phyloP scores from a whole-genome alignment of 108 stramenopile species.

The Discostella pseudostelligera region DNA sequence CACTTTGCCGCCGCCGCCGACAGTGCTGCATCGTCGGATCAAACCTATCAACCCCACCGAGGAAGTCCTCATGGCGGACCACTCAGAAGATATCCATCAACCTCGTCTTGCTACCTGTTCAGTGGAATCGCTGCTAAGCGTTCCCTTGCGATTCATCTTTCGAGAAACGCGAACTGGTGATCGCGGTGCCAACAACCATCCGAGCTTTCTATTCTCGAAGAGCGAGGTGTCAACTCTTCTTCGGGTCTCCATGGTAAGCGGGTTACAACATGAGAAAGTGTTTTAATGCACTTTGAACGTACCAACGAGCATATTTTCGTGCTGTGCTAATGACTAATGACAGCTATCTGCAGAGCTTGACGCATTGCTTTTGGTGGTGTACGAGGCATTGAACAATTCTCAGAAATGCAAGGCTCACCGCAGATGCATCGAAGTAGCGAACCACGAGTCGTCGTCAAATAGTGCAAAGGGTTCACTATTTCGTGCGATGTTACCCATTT shows the following conservation, averaged over 20 bases:
- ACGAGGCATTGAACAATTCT: conserved; percentile 30
- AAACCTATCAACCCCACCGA: not conserved
- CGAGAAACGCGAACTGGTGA: conserved; percentile 36
- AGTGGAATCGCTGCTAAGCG: conserved; percentile 22
- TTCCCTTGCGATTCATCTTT: conserved; percentile 34
- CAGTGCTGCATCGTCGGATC: not conserved
- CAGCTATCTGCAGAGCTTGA: conserved; percentile 34
- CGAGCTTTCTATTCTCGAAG: conserved; percentile 30
- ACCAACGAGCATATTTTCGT: not conserved
- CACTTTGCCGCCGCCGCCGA: too few relatives aligned
- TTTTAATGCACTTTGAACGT: not conserved
- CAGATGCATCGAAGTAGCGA: conserved; percentile 11
- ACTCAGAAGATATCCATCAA: not conserved
- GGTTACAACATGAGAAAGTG: not conserved
- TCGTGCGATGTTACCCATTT: conserved; percentile 36
- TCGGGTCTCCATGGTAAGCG: conserved; percentile 29
- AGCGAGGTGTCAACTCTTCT: conserved; percentile 42
- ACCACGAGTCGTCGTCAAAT: not conserved
- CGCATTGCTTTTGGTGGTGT: conserved; percentile 22
- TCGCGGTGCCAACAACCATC: conserved; percentile 6
- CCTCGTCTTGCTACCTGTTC: conserved; percentile 19
- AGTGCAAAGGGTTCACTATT: conserved; percentile 14
- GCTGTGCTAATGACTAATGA: not conserved
- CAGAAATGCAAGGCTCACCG: conserved; percentile 23
- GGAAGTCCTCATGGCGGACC: not conserved